phyloP scores from a whole-genome alignment of 2,329 filamentous ascomycete species.

The Penicillium capsulatum region DNA sequence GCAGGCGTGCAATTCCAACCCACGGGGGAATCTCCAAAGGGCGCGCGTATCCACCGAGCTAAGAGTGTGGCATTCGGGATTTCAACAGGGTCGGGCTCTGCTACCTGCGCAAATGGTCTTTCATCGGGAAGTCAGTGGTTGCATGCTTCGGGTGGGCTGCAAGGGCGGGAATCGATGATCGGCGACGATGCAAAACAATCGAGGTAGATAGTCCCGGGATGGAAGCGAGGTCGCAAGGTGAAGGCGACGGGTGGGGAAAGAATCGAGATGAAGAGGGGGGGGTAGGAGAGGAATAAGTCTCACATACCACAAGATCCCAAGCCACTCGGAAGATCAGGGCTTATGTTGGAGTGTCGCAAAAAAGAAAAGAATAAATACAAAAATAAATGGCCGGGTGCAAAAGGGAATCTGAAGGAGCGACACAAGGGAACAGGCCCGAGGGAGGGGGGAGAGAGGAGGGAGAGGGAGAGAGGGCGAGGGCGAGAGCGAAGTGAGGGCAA shows the following conservation, averaged over 20 bases:
- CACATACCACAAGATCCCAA: conserved; percentile 14
- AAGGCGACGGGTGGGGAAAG: background rate
- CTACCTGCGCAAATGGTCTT: conserved; percentile 41
- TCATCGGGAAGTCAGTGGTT: conserved; percentile 10
- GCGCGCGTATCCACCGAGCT: conserved; percentile 13
- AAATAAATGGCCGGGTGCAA: background rate
- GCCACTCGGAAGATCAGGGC: conserved; percentile 6
- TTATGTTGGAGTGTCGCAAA: too few relatives aligned
- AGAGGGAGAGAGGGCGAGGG: conserved; percentile 9
- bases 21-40: conserved; percentile 2
- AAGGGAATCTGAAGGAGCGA: background rate
- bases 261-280: background rate
- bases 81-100: conserved; percentile 29
- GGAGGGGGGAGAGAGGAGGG: conserved; percentile 4
- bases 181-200: conserved; percentile 14
- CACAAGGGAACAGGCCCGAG: background rate
- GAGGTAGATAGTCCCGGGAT: conserved; percentile 4
- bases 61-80: conserved; percentile 28
- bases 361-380: too few relatives aligned
- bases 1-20: conserved; percentile 26
- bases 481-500: conserved; percentile 21
- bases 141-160: conserved; percentile 18
- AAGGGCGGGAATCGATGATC: conserved; percentile 31
- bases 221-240: background rate
- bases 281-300: conserved; percentile 1